Conservation (phyloP, 768 basidiomycete genomes). For the Amanita exitialis region DNA sequence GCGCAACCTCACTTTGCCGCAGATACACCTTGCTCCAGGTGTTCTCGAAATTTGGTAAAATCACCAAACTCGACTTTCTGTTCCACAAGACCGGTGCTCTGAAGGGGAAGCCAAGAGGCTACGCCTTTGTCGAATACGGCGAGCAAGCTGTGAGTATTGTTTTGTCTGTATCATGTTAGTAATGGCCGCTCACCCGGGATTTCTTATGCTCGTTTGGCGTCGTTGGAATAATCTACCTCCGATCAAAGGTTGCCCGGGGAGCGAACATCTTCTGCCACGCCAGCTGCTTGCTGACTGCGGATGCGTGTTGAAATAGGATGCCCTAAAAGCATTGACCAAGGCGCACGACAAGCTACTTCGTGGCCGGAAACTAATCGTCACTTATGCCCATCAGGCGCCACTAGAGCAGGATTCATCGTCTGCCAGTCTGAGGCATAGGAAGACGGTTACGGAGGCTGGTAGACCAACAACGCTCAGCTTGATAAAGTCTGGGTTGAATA, state of each 20-base stretch:
- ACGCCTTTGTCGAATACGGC: slow-evolving; percentile 86
- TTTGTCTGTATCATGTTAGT: slow-evolving; percentile 10
- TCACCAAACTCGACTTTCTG: slow-evolving; percentile 87
- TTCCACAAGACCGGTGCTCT: slow-evolving; percentile 88
- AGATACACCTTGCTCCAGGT: slow-evolving; percentile 86
- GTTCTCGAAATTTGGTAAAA: slow-evolving; percentile 87
- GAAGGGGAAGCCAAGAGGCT: slow-evolving; percentile 91
- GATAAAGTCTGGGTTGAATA: slow-evolving; percentile 58
- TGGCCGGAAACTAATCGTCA: slow-evolving; percentile 86
- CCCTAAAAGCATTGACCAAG: slow-evolving; percentile 60
- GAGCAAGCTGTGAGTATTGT: slow-evolving; percentile 61
- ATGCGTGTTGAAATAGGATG: slow-evolving; percentile 53
- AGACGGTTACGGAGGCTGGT: slow-evolving; percentile 42
- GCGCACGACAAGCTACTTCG: slow-evolving; percentile 76
- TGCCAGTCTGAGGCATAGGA: slow-evolving; percentile 21
- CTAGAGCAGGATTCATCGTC: slow-evolving; percentile 21
- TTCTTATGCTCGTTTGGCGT: slow-evolving; percentile 16
- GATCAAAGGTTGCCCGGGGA: slow-evolving; percentile 10
- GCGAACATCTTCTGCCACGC: not conserved
- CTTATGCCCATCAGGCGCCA: slow-evolving; percentile 82
- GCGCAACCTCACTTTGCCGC: not conserved
- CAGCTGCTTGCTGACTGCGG: not conserved
- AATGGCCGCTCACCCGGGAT: slow-evolving; percentile 39
- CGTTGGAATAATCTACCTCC: not conserved
- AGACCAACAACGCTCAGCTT: slow-evolving; percentile 84